Conservation (phyloP, 192 early-diverging fungal species). For the Backusella macrospora region DNA sequence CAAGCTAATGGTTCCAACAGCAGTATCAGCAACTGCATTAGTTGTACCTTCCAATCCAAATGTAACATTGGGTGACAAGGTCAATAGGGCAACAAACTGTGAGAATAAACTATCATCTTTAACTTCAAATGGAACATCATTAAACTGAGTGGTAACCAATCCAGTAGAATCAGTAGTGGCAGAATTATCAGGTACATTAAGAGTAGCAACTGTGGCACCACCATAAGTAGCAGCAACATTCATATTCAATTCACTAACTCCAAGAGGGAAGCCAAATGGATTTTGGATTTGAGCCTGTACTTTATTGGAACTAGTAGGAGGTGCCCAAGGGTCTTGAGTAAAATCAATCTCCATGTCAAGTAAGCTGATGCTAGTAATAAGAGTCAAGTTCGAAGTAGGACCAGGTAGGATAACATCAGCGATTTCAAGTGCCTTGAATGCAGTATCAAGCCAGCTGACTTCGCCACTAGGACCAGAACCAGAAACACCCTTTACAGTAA, state of each 20-base stretch:
- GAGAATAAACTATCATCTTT: slow-evolving; percentile 23
- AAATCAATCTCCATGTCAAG: slow-evolving; percentile 50
- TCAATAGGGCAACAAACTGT: slow-evolving; percentile 33
- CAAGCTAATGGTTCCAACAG: slow-evolving; percentile 43
- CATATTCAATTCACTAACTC: slow-evolving; percentile 25
- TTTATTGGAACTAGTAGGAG: slow-evolving; percentile 44
- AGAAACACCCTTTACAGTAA: slow-evolving; percentile 36
- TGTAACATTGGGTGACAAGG: slow-evolving; percentile 14
- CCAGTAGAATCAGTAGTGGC: slow-evolving; percentile 31
- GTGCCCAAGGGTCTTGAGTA: slow-evolving; percentile 49
- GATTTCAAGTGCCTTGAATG: slow-evolving; percentile 47
- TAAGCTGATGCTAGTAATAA: slow-evolving; percentile 44
- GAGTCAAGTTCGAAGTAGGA: slow-evolving; percentile 29
- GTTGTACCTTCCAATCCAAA: slow-evolving; percentile 37
- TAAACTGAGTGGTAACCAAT: slow-evolving; percentile 27
- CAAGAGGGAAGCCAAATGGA: slow-evolving; percentile 48
- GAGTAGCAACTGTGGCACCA: slow-evolving; percentile 27
- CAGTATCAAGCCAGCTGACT: slow-evolving; percentile 44
- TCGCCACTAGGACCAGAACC: slow-evolving; percentile 37
- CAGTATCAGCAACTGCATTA: slow-evolving; percentile 33
- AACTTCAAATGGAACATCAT: slow-evolving; percentile 37
- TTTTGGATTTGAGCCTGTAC: slow-evolving; percentile 42
- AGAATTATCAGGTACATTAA: slow-evolving; percentile 32
- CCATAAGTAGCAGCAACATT: slow-evolving; percentile 32
- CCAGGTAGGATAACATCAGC: slow-evolving; percentile 38